These are phyloP conservation scores for Alternaria triticimaculans DNA, from an alignment of 2,329 filamentous ascomycete species.

Conservation along the genomic window DNA sequence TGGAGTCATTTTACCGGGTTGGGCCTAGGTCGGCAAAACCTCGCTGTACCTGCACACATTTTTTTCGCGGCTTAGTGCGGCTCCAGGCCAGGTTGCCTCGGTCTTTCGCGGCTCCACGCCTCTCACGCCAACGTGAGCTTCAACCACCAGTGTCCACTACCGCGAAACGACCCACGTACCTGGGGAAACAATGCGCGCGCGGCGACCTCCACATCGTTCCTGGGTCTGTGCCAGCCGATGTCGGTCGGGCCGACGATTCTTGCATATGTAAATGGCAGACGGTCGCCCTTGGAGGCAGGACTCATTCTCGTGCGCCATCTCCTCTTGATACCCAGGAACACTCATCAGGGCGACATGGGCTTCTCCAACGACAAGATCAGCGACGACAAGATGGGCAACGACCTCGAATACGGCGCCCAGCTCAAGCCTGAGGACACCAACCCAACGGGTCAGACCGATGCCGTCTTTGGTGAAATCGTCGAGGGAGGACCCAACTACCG, in stretches of 20 bases:
- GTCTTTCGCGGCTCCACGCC: constrained; percentile 7
- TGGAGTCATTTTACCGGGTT: not conserved
- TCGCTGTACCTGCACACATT: constrained; percentile 6
- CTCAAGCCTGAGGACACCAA: constrained; percentile 12
- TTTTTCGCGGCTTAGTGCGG: constrained; percentile 10
- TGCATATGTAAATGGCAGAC: constrained; percentile 10
- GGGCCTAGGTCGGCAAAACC: constrained; percentile 2
- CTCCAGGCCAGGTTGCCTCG: constrained; percentile 5
- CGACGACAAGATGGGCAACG: not conserved
- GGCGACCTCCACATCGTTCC: constrained; percentile 9
- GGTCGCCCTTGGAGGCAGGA: not conserved
- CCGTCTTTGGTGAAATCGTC: constrained; percentile 59
- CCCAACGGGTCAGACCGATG: constrained; percentile 19
- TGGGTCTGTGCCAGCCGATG: constrained; percentile 8
- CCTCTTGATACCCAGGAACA: constrained; percentile 3
- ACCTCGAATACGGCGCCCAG: constrained; percentile 7
- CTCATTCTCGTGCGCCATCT: constrained; percentile 3
- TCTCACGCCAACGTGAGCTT: constrained; percentile 5
- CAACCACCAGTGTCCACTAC: constrained; percentile 1
- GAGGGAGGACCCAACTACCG: constrained; percentile 64
- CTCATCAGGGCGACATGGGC: constrained; percentile 1
- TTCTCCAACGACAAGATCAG: constrained; percentile 5
- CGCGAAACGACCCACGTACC: constrained; percentile 1
- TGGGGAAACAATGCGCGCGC: constrained; percentile 13
- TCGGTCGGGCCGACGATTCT: constrained; percentile 12